A percentile compares a stretch with the other conserved stretches of the same genome.
These are phyloP conservation scores for Pinus tabuliformis DNA, from an alignment of 75 land plant species.

Conservation along the genomic window DNA sequence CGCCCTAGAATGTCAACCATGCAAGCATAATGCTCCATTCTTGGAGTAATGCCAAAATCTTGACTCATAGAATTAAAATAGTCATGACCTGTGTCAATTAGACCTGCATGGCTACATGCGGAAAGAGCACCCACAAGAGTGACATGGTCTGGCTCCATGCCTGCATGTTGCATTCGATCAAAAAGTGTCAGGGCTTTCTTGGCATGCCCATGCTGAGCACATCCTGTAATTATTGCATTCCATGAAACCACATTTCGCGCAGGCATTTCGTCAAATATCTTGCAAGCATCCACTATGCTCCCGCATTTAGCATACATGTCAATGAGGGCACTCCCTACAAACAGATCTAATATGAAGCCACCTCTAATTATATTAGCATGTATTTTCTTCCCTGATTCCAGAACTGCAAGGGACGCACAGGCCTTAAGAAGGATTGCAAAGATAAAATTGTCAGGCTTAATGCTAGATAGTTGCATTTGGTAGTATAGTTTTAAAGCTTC, in stretches of 20 bases:
- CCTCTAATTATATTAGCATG: constrained; percentile 20
- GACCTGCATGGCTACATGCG: constrained; percentile 25
- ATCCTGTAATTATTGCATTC: constrained; percentile 34
- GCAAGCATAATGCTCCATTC: constrained; percentile 19
- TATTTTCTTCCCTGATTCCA: constrained; percentile 24
- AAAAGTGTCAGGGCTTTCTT: constrained; percentile 29
- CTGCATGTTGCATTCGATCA: constrained; percentile 15
- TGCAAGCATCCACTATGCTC: constrained; percentile 24
- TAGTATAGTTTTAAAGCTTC: constrained; percentile 14
- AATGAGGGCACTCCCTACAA: constrained; percentile 27
- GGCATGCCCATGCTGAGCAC: constrained; percentile 20
- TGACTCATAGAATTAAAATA: constrained; percentile 16
- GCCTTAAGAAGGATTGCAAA: constrained; percentile 30
- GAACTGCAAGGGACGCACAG: constrained; percentile 24
- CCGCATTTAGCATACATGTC: constrained; percentile 57
- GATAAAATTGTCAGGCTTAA: constrained; percentile 12
- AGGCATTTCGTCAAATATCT: constrained; percentile 23
- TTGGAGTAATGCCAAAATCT: constrained; percentile 15
- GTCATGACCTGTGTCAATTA: constrained; percentile 1
- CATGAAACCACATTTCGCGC: constrained; percentile 24
- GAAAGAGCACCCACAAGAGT: constrained; percentile 18
- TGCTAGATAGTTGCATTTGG: constrained; percentile 12
- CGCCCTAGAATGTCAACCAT: constrained; percentile 20
- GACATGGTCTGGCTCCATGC: constrained; percentile 17
- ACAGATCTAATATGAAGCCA: constrained; percentile 8